Base-by-base conservation (phyloP, 495 filamentous ascomycete genomes). In the Echria macrotheca region DNA sequence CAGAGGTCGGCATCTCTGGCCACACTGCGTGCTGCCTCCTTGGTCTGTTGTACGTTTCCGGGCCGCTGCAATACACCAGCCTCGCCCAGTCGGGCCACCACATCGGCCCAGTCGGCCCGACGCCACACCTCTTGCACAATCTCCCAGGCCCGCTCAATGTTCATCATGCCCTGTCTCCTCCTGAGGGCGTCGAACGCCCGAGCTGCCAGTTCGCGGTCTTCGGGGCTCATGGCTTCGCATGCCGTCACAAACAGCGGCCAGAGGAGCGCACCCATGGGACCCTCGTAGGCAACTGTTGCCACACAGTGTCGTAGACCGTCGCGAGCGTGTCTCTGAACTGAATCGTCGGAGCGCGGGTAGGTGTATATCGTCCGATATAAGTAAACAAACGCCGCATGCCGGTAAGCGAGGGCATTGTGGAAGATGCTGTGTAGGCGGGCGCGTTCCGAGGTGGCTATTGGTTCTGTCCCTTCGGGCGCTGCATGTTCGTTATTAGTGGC, bases 201-300 rank as follows among this genome's bases (percentile, higher is more conserved):
- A 11, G 60, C 53, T 1, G 78, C 75, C 7, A 80, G 60, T 3
- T 41, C 50, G 15, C 74, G 59, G 38, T 78, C 76, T 19, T 58
- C 64, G 8, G 39, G 24, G 9, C 33, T 54, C 2, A 70, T 56
- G 1, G 79, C 79, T 57, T 83, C 80, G 54, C 78, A 81, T 1
- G 75, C 68, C 1, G 76, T 74, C 12, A 75, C 78, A 50, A 82
- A 83, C 7, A 83, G 64, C 11, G 80, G 80, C 80, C 80, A 83
- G 0, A 82, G 60, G 24, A 82, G 57, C 4, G 78, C 79, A 0
- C 74, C 66, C 78, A 82, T 80, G 1, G 79, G 79, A 0, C 79
- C 80, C 14, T 66, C 58, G 28, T 74, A 64, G 10, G 65, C 59
- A 5, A 79, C 74, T 0, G 78, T 79, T 10, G 68, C 64, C 0